Evolutionary conservation across 805 yeast genomes (phyloP), one percentile per base, ranked within the genome.

Genomic region (Barnettozyma californica): DNA sequence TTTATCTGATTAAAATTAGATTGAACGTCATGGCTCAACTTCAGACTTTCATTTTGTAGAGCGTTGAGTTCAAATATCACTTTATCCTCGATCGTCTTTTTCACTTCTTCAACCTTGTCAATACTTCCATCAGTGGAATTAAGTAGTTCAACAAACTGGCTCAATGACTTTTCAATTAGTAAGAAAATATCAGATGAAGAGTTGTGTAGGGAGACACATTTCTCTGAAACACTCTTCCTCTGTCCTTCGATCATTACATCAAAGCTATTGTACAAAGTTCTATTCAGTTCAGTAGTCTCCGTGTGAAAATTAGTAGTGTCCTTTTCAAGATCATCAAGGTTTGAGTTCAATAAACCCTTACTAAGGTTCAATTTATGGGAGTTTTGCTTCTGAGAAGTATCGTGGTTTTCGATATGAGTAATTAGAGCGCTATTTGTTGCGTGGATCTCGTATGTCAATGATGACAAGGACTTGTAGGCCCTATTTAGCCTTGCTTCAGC

Each of bases 401-500:
- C 52, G 38, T 47, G 58, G 4, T 52, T 46, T 4, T 45, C 43
- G 10, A 62, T 50, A 14, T 57, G 58, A 6, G 54, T 50, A n/a
- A 54, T 46, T 2, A 67, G 47, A 2, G 54, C 35, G 5, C 50
- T 45, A 14, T 53, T 40, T 3, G 54, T 41, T 14, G 43, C 19
- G 1, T 25, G 23, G 18, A 54, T 50, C 11, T 61, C 50, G 2
- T 44, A 48, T 16, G 49, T 43, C 21, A 54, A 21, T 9, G 31
- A 29, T 8, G 42, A 43, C 2, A 55, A 41, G 2, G 41, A 7
- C 1, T 18, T 10, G 20, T 62, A 61, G 2, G 58, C 34, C 10
- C 48, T 42, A 9, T 50, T 41, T 7, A 62, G 35, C 36, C 61
- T 56, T 1, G 31, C 41, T 29, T 61, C 62, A 3, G 63, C 56